phyloP scores from a whole-genome alignment of 2,329 filamentous ascomycete genomes.

The Atkinsonella hypoxylon region DNA sequence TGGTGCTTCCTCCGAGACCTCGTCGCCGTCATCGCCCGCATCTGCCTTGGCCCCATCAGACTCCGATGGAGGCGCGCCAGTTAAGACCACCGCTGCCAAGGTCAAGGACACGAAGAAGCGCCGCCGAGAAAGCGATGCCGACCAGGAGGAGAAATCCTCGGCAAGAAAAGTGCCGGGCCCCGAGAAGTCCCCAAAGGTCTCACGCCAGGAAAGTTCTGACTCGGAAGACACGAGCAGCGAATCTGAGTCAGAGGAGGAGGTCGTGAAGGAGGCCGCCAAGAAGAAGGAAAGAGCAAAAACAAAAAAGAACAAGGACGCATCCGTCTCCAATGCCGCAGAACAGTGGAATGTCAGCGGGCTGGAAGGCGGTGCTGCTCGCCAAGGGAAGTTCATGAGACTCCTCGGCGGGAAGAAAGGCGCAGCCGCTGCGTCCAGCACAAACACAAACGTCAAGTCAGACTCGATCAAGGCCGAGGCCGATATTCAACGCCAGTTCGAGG shows the following conservation, averaged over 20 bases:
- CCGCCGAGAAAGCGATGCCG: conserved; percentile 14
- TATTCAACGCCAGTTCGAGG: conserved; percentile 44
- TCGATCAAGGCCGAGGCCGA: conserved; percentile 35
- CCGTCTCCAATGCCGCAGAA: conserved; percentile 19
- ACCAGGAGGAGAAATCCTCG: conserved; percentile 13
- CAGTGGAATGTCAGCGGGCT: conserved; percentile 42
- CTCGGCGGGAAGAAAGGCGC: conserved; percentile 39
- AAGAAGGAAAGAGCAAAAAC: conserved; percentile 10
- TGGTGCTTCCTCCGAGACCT: conserved; percentile 10
- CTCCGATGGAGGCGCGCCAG: conserved; percentile 13
- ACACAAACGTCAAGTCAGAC: conserved; percentile 18
- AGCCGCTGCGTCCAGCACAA: conserved; percentile 11
- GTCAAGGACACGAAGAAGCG: conserved; percentile 20
- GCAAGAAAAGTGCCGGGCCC: not conserved
- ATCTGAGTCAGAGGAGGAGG: not conserved
- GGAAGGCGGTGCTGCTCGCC: conserved; percentile 36
- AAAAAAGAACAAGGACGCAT: conserved; percentile 12
- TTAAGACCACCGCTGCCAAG: conserved; percentile 12
- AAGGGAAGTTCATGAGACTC: conserved; percentile 45
- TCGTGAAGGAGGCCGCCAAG: conserved; percentile 11
- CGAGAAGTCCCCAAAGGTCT: conserved; percentile 1
- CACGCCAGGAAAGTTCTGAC: not conserved
- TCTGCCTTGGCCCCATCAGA: conserved; percentile 14
- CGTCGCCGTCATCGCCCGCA: conserved; percentile 10
- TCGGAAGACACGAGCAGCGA: conserved; percentile 1